Conservation (phyloP, 1,284 basidiomycete species). For the Golubevia pallescens region DNA sequence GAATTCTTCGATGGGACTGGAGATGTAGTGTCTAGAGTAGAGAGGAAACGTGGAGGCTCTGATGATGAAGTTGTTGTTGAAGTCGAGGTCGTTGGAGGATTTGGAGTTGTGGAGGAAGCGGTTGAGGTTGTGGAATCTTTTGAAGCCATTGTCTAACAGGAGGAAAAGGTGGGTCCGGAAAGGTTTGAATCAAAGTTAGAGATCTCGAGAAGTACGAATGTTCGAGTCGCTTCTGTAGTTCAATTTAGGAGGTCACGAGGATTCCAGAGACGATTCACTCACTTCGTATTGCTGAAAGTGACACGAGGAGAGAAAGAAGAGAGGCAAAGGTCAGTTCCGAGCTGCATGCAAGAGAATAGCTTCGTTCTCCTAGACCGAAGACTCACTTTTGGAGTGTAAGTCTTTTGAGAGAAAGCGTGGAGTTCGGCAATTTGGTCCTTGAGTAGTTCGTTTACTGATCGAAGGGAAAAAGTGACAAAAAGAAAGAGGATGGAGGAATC, state of each 20-base stretch:
- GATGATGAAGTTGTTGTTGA: not conserved
- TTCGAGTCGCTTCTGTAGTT: no score
- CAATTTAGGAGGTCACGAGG: no score
- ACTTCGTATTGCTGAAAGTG: constrained; percentile 10
- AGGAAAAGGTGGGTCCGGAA: constrained; percentile 19
- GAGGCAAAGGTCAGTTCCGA: not conserved
- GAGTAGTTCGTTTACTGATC: constrained; percentile 52
- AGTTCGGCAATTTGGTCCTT: constrained; percentile 61
- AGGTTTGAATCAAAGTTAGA: constrained; percentile 7
- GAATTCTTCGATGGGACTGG: constrained; percentile 2
- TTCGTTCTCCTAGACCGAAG: not conserved
- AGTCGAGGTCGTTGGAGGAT: constrained; percentile 5
- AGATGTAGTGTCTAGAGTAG: constrained; percentile 5
- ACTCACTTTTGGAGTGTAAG: constrained; percentile 38
- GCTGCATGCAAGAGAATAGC: constrained; percentile 25
- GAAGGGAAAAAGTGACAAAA: not conserved
- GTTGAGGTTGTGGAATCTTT: not conserved
- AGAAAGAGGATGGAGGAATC: not conserved
- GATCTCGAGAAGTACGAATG: constrained; percentile 6
- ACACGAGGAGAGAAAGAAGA: not conserved
- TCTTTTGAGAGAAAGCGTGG: constrained; percentile 63
- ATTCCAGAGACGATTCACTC: no score
- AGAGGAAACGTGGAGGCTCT: not conserved
- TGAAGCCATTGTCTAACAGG: constrained; percentile 16
- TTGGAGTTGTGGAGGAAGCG: constrained; percentile 6